Evolutionary conservation across 2,329 filamentous ascomycete species (phyloP).

Genomic region (Cladophialophora immunda): DNA sequence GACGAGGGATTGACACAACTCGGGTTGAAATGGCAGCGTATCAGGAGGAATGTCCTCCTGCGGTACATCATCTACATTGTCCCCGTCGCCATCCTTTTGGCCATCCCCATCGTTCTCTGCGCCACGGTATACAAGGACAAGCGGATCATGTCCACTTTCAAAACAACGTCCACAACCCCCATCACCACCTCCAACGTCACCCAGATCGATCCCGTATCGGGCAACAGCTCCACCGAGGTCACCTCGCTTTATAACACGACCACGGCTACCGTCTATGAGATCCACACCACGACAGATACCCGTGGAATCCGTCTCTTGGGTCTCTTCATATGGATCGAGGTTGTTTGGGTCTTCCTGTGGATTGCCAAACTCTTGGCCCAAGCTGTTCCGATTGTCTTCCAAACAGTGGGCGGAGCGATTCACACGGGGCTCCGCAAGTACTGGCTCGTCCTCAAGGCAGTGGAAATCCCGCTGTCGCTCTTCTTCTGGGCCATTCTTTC

Average conservation of each 20-base stretch:
- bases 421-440: constrained; percentile 32
- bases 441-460: constrained; percentile 30
- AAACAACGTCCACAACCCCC: constrained; percentile 9
- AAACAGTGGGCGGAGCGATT: constrained; percentile 28
- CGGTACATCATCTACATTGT: constrained; percentile 36
- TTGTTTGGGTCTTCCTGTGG: constrained; percentile 34
- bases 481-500: constrained; percentile 33
- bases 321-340: constrained; percentile 37
- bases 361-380: constrained; percentile 32
- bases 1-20: constrained; percentile 23
- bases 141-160: constrained; percentile 26
- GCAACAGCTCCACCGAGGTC: constrained; percentile 17
- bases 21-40: constrained; percentile 26
- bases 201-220: not conserved
- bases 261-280: constrained; percentile 14
- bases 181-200: constrained; percentile 30
- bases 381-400: constrained; percentile 29
- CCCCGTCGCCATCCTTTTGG: constrained; percentile 30
- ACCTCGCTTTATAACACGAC: constrained; percentile 25
- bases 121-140: constrained; percentile 41
- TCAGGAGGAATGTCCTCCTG: constrained; percentile 29
- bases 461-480: constrained; percentile 32
- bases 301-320: constrained; percentile 30
- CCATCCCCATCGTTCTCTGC: constrained; percentile 33
- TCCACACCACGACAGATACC: not conserved